Conservation (phyloP, 306 rosid genomes). For the Fagus sylvatica region DNA sequence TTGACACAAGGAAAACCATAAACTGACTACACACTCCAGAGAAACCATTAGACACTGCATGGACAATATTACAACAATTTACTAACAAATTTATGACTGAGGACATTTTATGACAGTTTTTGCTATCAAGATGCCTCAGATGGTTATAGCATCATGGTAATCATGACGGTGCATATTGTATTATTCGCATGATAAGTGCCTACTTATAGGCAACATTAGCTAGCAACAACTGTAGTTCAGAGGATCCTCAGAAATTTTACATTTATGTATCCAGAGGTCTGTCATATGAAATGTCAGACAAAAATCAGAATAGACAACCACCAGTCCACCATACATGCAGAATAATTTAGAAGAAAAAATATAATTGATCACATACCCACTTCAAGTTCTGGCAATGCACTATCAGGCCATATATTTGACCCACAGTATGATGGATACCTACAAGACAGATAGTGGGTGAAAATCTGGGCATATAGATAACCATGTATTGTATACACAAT, state of each 20-base stretch:
- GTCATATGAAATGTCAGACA: background rate
- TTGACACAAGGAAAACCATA: background rate
- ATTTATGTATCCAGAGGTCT: background rate
- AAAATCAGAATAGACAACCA: slow-evolving; percentile 23
- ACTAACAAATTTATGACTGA: background rate
- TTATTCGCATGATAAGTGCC: background rate
- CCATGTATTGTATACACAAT: background rate
- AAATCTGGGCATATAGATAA: slow-evolving; percentile 29
- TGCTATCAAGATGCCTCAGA: background rate
- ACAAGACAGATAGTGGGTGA: slow-evolving; percentile 26
- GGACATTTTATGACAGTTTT: background rate
- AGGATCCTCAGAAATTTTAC: background rate
- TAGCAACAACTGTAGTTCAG: background rate
- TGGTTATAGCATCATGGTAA: background rate
- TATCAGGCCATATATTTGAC: slow-evolving; percentile 85
- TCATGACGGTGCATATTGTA: background rate
- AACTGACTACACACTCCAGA: background rate
- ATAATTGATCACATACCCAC: slow-evolving; percentile 49
- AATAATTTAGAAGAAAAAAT: background rate
- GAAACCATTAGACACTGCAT: background rate
- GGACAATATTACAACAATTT: background rate
- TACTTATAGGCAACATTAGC: background rate
- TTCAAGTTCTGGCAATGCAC: slow-evolving; percentile 82
- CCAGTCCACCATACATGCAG: slow-evolving; percentile 1
- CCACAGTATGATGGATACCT: slow-evolving; percentile 95